These are phyloP conservation scores for Colletotrichum shisoi DNA, from an alignment of 2,329 filamentous ascomycete species.

Conservation along the genomic window DNA sequence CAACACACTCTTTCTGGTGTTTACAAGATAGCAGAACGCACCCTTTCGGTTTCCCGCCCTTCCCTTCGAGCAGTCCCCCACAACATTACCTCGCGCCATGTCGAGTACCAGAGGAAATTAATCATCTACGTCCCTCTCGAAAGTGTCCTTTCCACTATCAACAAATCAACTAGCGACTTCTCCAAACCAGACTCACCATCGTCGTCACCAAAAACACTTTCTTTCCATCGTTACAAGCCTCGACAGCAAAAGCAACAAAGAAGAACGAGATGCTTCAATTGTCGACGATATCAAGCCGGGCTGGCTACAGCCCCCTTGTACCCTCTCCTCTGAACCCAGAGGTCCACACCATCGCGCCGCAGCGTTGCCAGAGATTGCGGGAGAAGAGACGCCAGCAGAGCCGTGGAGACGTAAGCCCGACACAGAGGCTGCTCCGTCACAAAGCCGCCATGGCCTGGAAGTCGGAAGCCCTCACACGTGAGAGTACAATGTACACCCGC, in stretches of 20 bases:
- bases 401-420: constrained; percentile 49
- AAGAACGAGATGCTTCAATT: constrained; percentile 21
- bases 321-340: constrained; percentile 46
- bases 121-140: constrained; percentile 9
- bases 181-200: background rate
- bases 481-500: constrained; percentile 33
- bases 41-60: background rate
- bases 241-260: background rate
- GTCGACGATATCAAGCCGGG: constrained; percentile 37
- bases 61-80: constrained; percentile 2
- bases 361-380: constrained; percentile 37
- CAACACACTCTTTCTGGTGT: constrained; percentile 16
- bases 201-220: background rate
- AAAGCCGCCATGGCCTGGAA: constrained; percentile 55
- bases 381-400: constrained; percentile 37
- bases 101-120: constrained; percentile 7
- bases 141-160: constrained; percentile 12
- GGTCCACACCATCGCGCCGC: constrained; percentile 31
- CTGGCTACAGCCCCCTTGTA: constrained; percentile 42
- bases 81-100: constrained; percentile 10
- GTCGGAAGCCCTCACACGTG: constrained; percentile 40
- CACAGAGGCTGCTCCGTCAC: constrained; percentile 52
- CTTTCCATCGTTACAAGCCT: background rate
- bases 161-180: background rate
- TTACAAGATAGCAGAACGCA: constrained; percentile 9